Base-by-base conservation (phyloP, 805 yeast species). In the Candida dajiaensis region DNA sequence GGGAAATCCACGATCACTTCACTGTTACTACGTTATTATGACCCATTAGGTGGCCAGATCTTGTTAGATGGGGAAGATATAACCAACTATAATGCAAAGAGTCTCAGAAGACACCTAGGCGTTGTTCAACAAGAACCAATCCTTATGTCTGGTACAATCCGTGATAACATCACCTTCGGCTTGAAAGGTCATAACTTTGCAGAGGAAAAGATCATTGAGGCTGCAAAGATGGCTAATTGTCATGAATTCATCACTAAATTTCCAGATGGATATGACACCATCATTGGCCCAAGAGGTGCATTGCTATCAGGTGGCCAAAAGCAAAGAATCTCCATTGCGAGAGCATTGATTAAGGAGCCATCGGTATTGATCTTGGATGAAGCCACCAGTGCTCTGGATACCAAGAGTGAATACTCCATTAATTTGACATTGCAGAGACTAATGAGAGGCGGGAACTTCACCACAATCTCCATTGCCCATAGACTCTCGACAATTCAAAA, bases 381-480 rank as follows among this genome's bases (percentile, higher is more conserved):
- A 61, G 86, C 92, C 43, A 90, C 98, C 0, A 82, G 97, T 1
- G 86, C 96, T 0, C 69, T 94, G 43, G 99, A 94, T 62, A 73
- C 80, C 0, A 78, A 75, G 33, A 85, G 86, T 60, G 74, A 83
- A 16, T 64, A 85, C 54, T 83, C 92, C 0, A 95, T 94, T 41
- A 86, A 88, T 69, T 77, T 77, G 47, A 90, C 96, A 10, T 71
- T 92, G 50, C 80, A 83, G 28, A 67, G 71, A 40, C 69, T 90
- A 44, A 77, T 79, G 68, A 68, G 70, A 44, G 75, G 80, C 25
- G 77, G 80, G 42, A 70, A 81, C 18, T 65, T 81, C 41, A 92
- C 97, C 0, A 81, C 89, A 3, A 86, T 94, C 39, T 85, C 95
- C 45, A 90, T 94, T 57, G 98, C 98, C 2, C 99, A 92, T 64